These are phyloP conservation scores for Colletotrichum lini DNA, from an alignment of 2,329 filamentous ascomycete species.

Conservation along the genomic window DNA sequence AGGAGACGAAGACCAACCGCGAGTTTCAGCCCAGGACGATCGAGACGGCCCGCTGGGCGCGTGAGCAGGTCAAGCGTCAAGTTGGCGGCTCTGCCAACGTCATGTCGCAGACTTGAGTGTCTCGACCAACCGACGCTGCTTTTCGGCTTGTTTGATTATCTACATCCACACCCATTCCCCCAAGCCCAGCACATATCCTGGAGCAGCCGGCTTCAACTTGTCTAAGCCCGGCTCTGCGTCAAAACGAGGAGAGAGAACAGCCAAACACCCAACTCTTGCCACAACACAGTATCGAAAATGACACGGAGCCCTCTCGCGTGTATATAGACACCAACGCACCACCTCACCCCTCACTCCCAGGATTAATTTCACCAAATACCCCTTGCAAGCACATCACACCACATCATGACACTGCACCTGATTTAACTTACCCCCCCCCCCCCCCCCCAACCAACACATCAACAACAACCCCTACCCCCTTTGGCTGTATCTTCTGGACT, in stretches of 20 bases:
- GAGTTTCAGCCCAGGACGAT: conserved; percentile 89
- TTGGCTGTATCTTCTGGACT: conserved; percentile 44
- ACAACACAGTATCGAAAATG: conserved; percentile 41
- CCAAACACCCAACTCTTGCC: conserved; percentile 35
- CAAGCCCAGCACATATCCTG: conserved; percentile 35
- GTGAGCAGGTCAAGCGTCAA: conserved; percentile 97
- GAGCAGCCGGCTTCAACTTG: conserved; percentile 40
- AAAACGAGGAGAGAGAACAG: conserved; percentile 40
- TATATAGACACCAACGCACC: conserved; percentile 43
- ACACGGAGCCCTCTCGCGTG: conserved; percentile 40
- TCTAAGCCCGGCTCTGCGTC: conserved; percentile 40
- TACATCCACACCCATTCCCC: conserved; percentile 20
- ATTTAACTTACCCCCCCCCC: conserved; percentile 13
- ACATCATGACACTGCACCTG: conserved; percentile 37
- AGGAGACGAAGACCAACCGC: conserved; percentile 90
- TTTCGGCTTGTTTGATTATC: conserved; percentile 42
- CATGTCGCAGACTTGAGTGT: conserved; percentile 64
- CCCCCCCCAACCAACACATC: neutral
- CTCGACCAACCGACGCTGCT: conserved; percentile 2
- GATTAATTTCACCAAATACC: conserved; percentile 43
- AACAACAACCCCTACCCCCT: conserved; percentile 6
- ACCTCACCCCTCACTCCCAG: conserved; percentile 17
- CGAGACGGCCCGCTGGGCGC: conserved; percentile 96
- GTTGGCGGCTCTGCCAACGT: conserved; percentile 67
- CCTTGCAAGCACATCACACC: conserved; percentile 36